Base-by-base conservation (phyloP, 2,329 filamentous ascomycete species). In the Penicillium sp. region DNA sequence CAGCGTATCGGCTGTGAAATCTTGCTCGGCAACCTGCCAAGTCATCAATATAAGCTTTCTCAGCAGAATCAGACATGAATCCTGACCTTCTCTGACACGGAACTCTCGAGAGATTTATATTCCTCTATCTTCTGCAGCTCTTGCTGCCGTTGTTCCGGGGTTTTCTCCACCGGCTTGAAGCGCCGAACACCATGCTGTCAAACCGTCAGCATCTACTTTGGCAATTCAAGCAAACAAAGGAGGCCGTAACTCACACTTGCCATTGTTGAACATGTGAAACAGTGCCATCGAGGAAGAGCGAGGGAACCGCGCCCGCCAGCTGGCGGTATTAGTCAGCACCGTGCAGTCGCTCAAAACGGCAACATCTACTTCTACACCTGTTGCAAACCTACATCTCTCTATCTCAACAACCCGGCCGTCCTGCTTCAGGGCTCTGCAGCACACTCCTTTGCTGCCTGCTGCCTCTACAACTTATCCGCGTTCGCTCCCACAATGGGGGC, bases 151-250 rank as follows among this genome's bases (percentile, higher is more conserved):
- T 88, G 83, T 67, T 89, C 84, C 63, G 88, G 85, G 62, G 87
- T 88, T 61, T 81, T 80, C 64, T 80, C 77, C 55, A 76, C 73
- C 48, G 74, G 76, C 63, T 81, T 79, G 55, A 82, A 80, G 67
- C 91, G 88, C 65, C 89, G 83, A 70, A 95, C 81, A 68, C 90
- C 90, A 81, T 96, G 92, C 90, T 96, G 74, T 55, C 57, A 54
- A 55, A 62, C 25, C 20, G 31, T 62, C 63, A 66, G 53, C 40
- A 25, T 13, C 10, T 20, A 13, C 13, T 5, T 14, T 8, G 35
- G 25, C 38, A 8, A 25, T 20, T 18, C 4, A 4, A 16, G 18
- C 9, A 20, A 20, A 10, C 4, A 20, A 35, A 11, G 9, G 35
- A n/a, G 6, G 14, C 20, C 10, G 22, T 11, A 44, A 57, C 57